These are phyloP conservation scores for Suhomyces xylopsoci DNA, from an alignment of 805 yeast species.

Conservation along the genomic window DNA sequence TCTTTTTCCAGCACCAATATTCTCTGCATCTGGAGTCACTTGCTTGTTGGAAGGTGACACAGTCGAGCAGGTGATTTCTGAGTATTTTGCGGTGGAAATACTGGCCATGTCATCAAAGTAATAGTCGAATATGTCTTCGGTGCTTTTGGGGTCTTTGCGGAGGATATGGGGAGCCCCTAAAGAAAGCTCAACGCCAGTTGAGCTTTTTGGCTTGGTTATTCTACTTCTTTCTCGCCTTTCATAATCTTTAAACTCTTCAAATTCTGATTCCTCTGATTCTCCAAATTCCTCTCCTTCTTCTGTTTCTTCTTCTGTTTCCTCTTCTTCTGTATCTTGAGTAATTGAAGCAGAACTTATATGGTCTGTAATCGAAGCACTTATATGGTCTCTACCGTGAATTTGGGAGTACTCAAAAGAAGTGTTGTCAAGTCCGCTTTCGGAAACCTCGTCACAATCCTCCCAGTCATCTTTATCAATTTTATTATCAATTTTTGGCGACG, in stretches of 20 bases:
- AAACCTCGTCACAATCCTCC: not conserved
- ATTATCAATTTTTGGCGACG: not conserved
- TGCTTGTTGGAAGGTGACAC: not conserved
- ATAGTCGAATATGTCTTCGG: conserved; percentile 7
- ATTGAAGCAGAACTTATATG: not conserved
- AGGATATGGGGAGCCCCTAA: not conserved
- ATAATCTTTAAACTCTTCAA: not conserved
- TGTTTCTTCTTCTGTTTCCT: not conserved
- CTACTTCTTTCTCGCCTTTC: conserved; percentile 1
- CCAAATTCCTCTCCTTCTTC: not conserved
- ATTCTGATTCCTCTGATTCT: not conserved
- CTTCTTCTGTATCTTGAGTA: not conserved
- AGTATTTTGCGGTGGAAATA: conserved; percentile 10
- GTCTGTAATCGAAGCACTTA: too few relatives aligned
- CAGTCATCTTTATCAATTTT: not conserved
- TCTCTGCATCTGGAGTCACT: conserved; percentile 20
- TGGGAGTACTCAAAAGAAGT: not conserved
- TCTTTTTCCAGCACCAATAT: conserved; percentile 33
- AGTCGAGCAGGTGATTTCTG: conserved; percentile 8
- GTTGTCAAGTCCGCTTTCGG: not conserved
- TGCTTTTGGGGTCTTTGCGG: not conserved
- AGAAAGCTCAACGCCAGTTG: conserved; percentile 1
- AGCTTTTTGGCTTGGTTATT: not conserved
- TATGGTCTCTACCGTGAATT: not conserved
- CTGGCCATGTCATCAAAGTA: conserved; percentile 9